Base-by-base conservation (phyloP, 192 early-diverging fungal species). In the Coemansia sp. region DNA sequence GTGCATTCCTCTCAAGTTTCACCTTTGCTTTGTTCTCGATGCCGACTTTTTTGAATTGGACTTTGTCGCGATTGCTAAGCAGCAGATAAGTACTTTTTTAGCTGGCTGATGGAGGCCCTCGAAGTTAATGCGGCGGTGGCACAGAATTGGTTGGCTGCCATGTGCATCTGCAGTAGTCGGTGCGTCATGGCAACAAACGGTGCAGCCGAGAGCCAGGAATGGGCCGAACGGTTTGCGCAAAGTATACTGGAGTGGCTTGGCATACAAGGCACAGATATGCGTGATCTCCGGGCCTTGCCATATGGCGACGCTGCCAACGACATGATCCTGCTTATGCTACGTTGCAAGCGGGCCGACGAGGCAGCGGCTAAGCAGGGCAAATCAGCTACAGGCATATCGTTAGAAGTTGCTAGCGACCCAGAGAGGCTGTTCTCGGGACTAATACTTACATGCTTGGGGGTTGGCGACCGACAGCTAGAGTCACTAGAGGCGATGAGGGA, bases 81-180 rank as follows among this genome's bases (percentile, higher is more conserved):
- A 31, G 16, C 18, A 18, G 18, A 45, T 21, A 45, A 9, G 7
- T 20, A 9, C 40, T 5, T 13, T n/a, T 13, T 43, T 43, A 6
- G 38, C 40, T 45, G 3, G 20, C 26, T 13, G 26, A 77, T 77
- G 75, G 75, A 77, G 35, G 9, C 61, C 8, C 69, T 77, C 9
- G 66, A 71, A 36, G 38, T 70, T 3, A 68, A 59, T 14, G 68
- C 64, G 9, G 68, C 59, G 42, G 31, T 68, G 9, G 65, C 50
- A 11, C 59, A 34, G 11, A 43, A 77, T 53, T 77, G 75, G 75
- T 43, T 77, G 35, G 75, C 69, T 9, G 75, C 66, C 10, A 36
- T 77, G 66, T 77, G 75, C 37, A 71, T 77, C 1, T 77, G 75
- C 40, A 71, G 66, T 20, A 69, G 65, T 13, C 75, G 75, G 26